These are phyloP conservation scores for Daedaleopsis nitida DNA, from an alignment of 768 basidiomycete genomes.

Conservation along the genomic window DNA sequence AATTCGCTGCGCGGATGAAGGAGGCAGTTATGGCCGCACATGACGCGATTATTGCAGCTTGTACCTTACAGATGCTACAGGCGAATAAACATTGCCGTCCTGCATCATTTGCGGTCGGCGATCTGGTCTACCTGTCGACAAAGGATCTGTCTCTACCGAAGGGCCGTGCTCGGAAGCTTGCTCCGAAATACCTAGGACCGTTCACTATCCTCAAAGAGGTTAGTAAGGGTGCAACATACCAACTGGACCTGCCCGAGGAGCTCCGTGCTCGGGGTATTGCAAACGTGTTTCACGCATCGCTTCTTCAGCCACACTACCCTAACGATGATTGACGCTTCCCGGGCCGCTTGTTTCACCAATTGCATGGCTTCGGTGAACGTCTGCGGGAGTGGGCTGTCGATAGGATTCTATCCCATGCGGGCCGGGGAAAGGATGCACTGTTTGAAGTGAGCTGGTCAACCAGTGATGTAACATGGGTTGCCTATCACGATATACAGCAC, in stretches of 20 bases:
- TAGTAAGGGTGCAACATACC: slow-evolving; percentile 25
- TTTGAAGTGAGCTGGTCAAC: slow-evolving; percentile 17
- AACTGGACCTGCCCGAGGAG: slow-evolving; percentile 32
- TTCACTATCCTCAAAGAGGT: slow-evolving; percentile 27
- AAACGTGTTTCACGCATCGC: slow-evolving; percentile 36
- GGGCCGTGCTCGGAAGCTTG: slow-evolving; percentile 34
- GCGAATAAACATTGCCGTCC: slow-evolving; percentile 29
- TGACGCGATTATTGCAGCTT: slow-evolving; percentile 37
- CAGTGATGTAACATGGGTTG: slow-evolving; percentile 21
- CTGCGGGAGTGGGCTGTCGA: slow-evolving; percentile 43
- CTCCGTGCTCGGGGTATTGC: slow-evolving; percentile 31
- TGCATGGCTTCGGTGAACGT: slow-evolving; percentile 38
- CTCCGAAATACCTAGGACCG: slow-evolving; percentile 42
- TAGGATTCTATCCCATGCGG: slow-evolving; percentile 26
- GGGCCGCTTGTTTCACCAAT: slow-evolving; percentile 22
- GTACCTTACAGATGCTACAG: slow-evolving; percentile 30
- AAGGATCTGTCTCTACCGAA: slow-evolving; percentile 37
- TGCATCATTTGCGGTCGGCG: slow-evolving; percentile 22
- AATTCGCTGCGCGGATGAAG: slow-evolving; percentile 27
- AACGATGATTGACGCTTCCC: slow-evolving; percentile 41
- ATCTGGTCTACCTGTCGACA: slow-evolving; percentile 38
- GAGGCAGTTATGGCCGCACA: slow-evolving; percentile 34
- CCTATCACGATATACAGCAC: slow-evolving; percentile 1
- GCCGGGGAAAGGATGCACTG: not conserved
- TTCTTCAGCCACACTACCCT: slow-evolving; percentile 30